Conservation (phyloP, 768 basidiomycete genomes). For the Trametopsis cervina region DNA sequence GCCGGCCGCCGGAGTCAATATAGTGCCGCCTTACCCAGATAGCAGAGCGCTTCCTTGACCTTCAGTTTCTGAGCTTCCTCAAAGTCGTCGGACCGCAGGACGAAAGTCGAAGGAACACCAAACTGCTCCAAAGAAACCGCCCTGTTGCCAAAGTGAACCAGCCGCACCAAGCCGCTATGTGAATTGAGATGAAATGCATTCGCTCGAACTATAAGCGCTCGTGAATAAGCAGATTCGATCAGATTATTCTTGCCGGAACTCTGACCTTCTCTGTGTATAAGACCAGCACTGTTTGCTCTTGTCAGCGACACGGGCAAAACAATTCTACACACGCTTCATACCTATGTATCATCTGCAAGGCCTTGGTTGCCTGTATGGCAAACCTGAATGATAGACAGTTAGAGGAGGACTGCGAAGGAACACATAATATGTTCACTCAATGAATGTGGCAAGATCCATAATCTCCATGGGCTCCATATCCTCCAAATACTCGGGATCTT, state of each 20-base stretch:
- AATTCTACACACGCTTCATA: constrained; percentile 26
- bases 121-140: constrained; percentile 64
- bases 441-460: constrained; percentile 72
- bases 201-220: constrained; percentile 44
- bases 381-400: constrained; percentile 38
- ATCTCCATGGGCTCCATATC: constrained; percentile 57
- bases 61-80: constrained; percentile 60
- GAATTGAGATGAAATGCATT: constrained; percentile 72
- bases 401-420: not conserved
- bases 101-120: constrained; percentile 65
- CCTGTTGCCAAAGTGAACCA: constrained; percentile 72
- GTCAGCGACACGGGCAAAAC: not conserved
- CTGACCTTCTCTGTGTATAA: constrained; percentile 64
- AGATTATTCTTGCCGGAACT: not conserved
- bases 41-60: constrained; percentile 70
- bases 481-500: constrained; percentile 39
- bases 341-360: constrained; percentile 56
- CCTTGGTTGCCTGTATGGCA: constrained; percentile 68
- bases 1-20: not conserved
- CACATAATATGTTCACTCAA: constrained; percentile 42
- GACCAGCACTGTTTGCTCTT: constrained; percentile 35
- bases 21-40: constrained; percentile 31
- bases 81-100: constrained; percentile 41
- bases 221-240: not conserved
- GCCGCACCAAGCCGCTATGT: constrained; percentile 59